These are phyloP conservation scores for Trichoderma oligosporum DNA, from an alignment of 2,329 filamentous ascomycete species.

Conservation along the genomic window DNA sequence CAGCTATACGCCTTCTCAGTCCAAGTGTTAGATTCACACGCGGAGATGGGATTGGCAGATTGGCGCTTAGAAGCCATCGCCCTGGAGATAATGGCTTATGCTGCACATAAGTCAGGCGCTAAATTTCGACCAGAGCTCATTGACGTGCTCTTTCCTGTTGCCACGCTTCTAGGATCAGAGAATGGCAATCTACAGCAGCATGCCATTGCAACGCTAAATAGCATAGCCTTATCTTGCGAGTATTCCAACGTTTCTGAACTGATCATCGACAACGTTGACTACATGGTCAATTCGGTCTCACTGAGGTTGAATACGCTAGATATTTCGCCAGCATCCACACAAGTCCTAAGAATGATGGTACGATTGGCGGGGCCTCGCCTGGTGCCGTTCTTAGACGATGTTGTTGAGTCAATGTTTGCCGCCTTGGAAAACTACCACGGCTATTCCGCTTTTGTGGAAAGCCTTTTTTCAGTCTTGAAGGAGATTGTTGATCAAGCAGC, in stretches of 20 bases:
- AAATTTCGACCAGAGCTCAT: slow-evolving; percentile 82
- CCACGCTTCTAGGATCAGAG: slow-evolving; percentile 77
- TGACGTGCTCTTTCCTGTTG: slow-evolving; percentile 85
- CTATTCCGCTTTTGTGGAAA: slow-evolving; percentile 80
- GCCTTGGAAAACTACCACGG: slow-evolving; percentile 95
- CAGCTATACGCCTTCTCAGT: slow-evolving; percentile 70
- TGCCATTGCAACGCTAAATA: slow-evolving; percentile 78
- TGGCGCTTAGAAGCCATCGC: slow-evolving; percentile 76
- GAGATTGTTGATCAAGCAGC: slow-evolving; percentile 81
- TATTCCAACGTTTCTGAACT: slow-evolving; percentile 73
- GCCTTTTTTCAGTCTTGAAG: slow-evolving; percentile 75
- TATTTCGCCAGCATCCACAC: slow-evolving; percentile 83
- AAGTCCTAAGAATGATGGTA: slow-evolving; percentile 93
- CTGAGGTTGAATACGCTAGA: slow-evolving; percentile 88
- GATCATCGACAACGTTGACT: slow-evolving; percentile 89
- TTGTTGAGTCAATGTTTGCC: slow-evolving; percentile 85
- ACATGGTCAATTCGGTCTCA: slow-evolving; percentile 89
- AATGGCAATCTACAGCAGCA: slow-evolving; percentile 68
- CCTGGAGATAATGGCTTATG: slow-evolving; percentile 73
- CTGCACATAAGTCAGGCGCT: slow-evolving; percentile 61
- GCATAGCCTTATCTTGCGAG: slow-evolving; percentile 68
- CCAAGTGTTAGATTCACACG: slow-evolving; percentile 53
- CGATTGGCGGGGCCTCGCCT: slow-evolving; percentile 75
- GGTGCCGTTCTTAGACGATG: slow-evolving; percentile 85
- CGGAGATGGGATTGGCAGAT: slow-evolving; percentile 50